These are phyloP conservation scores for Blastomyces silverae DNA, from an alignment of 2,329 filamentous ascomycete genomes.

Conservation along the genomic window DNA sequence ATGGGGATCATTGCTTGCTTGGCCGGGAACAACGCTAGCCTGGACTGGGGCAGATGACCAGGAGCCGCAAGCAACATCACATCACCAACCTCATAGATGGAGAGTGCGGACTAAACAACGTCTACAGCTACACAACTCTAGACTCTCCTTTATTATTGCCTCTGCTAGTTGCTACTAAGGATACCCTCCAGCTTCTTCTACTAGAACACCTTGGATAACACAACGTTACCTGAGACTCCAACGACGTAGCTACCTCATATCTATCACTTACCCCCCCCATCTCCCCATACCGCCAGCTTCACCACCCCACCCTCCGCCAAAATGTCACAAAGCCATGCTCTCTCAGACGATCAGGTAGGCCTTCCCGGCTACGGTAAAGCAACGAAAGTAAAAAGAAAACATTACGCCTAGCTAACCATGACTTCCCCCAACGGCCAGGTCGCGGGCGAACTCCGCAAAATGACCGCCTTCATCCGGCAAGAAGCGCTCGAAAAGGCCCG, in stretches of 20 bases:
- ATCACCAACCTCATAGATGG: not conserved
- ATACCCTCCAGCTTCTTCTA: not conserved
- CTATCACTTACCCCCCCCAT: conserved; percentile 15
- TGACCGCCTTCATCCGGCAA: conserved; percentile 99
- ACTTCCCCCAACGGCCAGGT: conserved; percentile 53
- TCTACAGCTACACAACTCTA: not conserved
- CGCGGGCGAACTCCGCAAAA: conserved; percentile 97
- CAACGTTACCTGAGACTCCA: conserved; percentile 19
- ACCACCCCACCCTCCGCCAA: conserved; percentile 36
- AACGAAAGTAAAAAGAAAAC: not conserved
- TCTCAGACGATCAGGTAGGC: conserved; percentile 92
- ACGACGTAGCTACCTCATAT: conserved; percentile 19
- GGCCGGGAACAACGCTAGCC: conserved; percentile 5
- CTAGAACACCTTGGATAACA: not conserved
- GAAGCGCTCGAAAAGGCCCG: conserved; percentile 94
- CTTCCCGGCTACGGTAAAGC: not conserved
- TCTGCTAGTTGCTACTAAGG: not conserved
- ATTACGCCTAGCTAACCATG: conserved; percentile 13
- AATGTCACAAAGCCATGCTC: conserved; percentile 89
- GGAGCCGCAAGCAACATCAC: conserved; percentile 1
- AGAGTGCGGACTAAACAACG: not conserved
- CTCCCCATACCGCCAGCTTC: conserved; percentile 12
- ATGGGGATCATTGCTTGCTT: not conserved
- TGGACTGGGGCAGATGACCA: not conserved
- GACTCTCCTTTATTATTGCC: not conserved